Evolutionary conservation across 176 grass and related monocot genomes (phyloP).

Genomic region (Aegilops bicornis): DNA sequence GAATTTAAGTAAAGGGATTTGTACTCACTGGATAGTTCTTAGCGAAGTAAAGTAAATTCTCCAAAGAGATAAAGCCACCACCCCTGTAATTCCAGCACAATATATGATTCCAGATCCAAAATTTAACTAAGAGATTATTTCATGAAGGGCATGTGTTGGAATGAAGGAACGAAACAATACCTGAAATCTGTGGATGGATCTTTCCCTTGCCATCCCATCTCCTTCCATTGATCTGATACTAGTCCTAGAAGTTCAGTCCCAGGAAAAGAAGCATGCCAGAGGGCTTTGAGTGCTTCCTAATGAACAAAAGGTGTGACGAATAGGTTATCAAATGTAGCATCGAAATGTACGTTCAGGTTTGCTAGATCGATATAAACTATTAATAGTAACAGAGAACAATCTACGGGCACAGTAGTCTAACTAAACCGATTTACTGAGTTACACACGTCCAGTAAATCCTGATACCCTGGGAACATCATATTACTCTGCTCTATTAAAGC

Average conservation of each 20-base stretch:
- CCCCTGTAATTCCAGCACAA: constrained; percentile 54
- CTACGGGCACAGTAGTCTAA: background rate
- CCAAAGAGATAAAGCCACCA: constrained; percentile 84
- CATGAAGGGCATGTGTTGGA: background rate
- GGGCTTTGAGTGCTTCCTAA: constrained; percentile 69
- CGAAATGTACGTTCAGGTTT: background rate
- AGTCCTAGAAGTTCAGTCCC: constrained; percentile 59
- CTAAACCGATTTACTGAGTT: background rate
- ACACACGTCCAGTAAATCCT: background rate
- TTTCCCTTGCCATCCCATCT: constrained; percentile 91
- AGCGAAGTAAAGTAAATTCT: constrained; percentile 77
- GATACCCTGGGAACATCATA: background rate
- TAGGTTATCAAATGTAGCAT: constrained; percentile 6
- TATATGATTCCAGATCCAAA: constrained; percentile 17
- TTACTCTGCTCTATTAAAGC: background rate
- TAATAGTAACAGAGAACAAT: background rate
- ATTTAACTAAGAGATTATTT: constrained; percentile 12
- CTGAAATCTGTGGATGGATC: constrained; percentile 88
- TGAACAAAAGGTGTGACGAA: constrained; percentile 28
- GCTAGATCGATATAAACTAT: background rate
- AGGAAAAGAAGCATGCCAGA: constrained; percentile 72
- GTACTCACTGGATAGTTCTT: constrained; percentile 62
- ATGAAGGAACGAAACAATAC: constrained; percentile 12
- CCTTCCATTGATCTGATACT: constrained; percentile 84
- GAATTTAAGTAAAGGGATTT: background rate